Conservation (phyloP, 2,329 filamentous ascomycete genomes). For the Penicillium sp. region DNA sequence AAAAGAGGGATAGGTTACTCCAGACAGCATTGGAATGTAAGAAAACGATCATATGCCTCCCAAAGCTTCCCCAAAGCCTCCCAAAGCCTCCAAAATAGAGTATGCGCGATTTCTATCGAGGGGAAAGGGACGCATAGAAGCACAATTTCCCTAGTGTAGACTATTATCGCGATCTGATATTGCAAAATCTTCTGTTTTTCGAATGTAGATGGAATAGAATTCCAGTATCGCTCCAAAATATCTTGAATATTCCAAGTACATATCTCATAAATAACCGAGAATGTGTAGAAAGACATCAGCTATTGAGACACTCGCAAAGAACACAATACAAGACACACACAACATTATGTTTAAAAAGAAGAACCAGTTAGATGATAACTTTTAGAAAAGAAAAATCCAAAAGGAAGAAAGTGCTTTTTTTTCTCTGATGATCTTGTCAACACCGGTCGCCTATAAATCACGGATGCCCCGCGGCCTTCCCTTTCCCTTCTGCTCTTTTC, state of each 20-base stretch:
- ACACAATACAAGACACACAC: slow-evolving; percentile 4
- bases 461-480: slow-evolving; percentile 41
- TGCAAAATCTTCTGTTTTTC: neutral
- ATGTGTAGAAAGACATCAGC: neutral
- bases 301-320: neutral
- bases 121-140: slow-evolving; percentile 1
- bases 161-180: neutral
- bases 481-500: slow-evolving; percentile 36
- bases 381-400: slow-evolving; percentile 6
- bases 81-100: neutral
- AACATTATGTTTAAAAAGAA: neutral
- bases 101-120: slow-evolving; percentile 11
- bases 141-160: neutral
- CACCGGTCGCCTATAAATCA: slow-evolving; percentile 43
- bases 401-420: slow-evolving; percentile 23
- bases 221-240: neutral
- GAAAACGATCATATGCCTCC: neutral
- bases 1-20: neutral
- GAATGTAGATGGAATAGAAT: neutral
- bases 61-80: neutral
- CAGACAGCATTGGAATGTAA: slow-evolving; percentile 8
- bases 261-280: neutral
- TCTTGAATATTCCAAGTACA: neutral
- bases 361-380: neutral
- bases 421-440: slow-evolving; percentile 42